phyloP scores from a whole-genome alignment of 2,329 filamentous ascomycete species.

The Akanthomyces lecanii region DNA sequence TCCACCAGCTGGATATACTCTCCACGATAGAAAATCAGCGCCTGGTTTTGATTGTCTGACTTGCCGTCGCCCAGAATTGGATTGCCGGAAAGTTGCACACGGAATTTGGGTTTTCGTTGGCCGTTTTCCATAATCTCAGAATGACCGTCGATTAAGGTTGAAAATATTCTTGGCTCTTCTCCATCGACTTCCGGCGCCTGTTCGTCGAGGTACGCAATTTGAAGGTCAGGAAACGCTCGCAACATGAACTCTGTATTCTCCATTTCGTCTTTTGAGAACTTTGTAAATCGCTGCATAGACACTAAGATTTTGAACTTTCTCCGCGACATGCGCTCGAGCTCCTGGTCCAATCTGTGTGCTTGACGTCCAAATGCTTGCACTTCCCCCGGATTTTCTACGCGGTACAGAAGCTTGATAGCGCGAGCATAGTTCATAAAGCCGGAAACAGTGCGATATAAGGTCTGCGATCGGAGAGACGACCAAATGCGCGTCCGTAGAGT shows the following conservation, averaged over 20 bases:
- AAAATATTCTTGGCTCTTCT: constrained; percentile 92
- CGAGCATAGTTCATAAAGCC: constrained; percentile 99
- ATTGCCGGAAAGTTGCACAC: constrained; percentile 94
- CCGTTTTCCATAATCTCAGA: constrained; percentile 98
- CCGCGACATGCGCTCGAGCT: constrained; percentile 95
- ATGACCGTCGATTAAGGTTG: constrained; percentile 91
- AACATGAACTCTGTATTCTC: constrained; percentile 98
- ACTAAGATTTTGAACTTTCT: constrained; percentile 97
- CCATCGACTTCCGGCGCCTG: constrained; percentile 85
- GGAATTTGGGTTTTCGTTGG: constrained; percentile 94
- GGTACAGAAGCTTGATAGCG: constrained; percentile 96
- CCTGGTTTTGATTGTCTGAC: constrained; percentile 98
- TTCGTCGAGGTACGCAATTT: constrained; percentile 96
- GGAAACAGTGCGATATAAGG: constrained; percentile 94
- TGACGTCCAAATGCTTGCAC: constrained; percentile 97
- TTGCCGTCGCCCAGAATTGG: constrained; percentile 98
- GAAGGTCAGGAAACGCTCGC: constrained; percentile 92
- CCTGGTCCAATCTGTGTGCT: constrained; percentile 95
- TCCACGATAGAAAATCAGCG: constrained; percentile 96
- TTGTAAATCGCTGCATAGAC: constrained; percentile 98
- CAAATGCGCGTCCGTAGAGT: constrained; percentile 96
- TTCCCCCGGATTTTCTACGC: constrained; percentile 97
- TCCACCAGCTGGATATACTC: constrained; percentile 99
- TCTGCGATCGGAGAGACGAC: constrained; percentile 96
- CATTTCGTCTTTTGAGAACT: constrained; percentile 99